These are phyloP conservation scores for Tillandsia fasciculata DNA, from an alignment of 176 grass and related monocot species.

Conservation along the genomic window DNA sequence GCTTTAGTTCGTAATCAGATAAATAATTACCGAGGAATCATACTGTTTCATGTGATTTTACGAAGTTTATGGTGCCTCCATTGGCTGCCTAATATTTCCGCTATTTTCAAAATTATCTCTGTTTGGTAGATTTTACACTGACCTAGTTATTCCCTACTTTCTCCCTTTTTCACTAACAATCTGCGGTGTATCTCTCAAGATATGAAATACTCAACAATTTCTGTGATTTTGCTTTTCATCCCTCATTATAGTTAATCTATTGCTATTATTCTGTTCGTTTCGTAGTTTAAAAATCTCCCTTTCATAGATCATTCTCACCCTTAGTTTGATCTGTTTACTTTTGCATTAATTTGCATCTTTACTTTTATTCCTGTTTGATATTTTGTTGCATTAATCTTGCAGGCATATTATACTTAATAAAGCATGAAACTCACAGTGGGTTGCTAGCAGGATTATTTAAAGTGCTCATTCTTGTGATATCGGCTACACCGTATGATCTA, in stretches of 20 bases:
- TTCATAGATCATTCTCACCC: neutral
- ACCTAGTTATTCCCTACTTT: too few species aligned
- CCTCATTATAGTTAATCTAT: too few species aligned
- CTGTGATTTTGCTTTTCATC: too few species aligned
- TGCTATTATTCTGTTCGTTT: neutral
- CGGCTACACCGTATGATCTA: slow-evolving; percentile 79
- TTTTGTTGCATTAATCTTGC: slow-evolving; percentile 32
- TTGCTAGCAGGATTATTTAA: slow-evolving; percentile 55
- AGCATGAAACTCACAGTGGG: slow-evolving; percentile 59
- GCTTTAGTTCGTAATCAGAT: neutral
- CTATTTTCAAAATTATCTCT: too few species aligned
- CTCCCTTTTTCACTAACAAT: too few species aligned
- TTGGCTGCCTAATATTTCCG: neutral
- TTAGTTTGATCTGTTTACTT: slow-evolving; percentile 2
- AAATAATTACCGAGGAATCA: neutral
- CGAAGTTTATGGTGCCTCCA: neutral
- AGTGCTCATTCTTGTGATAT: slow-evolving; percentile 73
- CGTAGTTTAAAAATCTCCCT: neutral
- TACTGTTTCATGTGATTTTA: neutral
- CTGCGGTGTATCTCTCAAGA: too few species aligned
- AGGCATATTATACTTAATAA: slow-evolving; percentile 69
- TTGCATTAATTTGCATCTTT: slow-evolving; percentile 17
- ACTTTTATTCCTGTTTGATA: neutral
- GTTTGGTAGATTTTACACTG: too few species aligned
- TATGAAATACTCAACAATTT: too few species aligned